Evolutionary conservation across 208 protist genomes (phyloP), one percentile per base, ranked within the genome.

Genomic region (Zelonia costaricensis): DNA sequence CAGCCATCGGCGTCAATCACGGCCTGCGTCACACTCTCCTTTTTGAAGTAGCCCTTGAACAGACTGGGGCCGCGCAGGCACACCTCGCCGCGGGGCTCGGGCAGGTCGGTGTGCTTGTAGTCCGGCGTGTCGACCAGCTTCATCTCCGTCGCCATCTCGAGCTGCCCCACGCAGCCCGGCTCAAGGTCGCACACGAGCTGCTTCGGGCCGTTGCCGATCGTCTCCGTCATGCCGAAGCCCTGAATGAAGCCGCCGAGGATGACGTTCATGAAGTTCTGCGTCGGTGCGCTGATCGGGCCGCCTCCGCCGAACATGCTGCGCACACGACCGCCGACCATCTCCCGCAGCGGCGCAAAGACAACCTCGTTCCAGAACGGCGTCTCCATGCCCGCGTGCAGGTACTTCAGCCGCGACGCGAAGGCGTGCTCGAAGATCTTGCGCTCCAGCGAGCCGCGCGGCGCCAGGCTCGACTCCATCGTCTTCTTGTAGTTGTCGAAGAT

Each of bases 221-320:
- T 96, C 67, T 98, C 90, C 20, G 94, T 98, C 27, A 97, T 69
- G 22, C 86, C 94, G 72, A 92, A 98, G 35, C 92, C 92, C 69
- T 97, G 85, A 18, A 97, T 65, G 31, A 72, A 68, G 27, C 64
- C 56, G 48, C 86, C 79, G 25, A 97, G 70, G 8, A 89, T 73
- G 35, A 93, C 83, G 53, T 87, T 85, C 2, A 97, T 55, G 64
- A 85, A 97, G 43, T 93, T 78, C 45, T 95, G 89, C 18, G 84
- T 92, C 9, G 60, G 42, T 23, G 85, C 59, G 12, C 65, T 74
- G 20, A 97, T 58, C 8, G 93, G 85, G 45, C 77, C 92, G 28
- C 91, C 93, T 35, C 93, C 93, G 35, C 68, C 74, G 46, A 93
- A 73, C 49, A 97, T 84, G 18, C 74, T 56, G 38, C 73, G 72